Conservation (phyloP, 192 early-diverging fungal genomes). For the Coemansia sp. region DNA sequence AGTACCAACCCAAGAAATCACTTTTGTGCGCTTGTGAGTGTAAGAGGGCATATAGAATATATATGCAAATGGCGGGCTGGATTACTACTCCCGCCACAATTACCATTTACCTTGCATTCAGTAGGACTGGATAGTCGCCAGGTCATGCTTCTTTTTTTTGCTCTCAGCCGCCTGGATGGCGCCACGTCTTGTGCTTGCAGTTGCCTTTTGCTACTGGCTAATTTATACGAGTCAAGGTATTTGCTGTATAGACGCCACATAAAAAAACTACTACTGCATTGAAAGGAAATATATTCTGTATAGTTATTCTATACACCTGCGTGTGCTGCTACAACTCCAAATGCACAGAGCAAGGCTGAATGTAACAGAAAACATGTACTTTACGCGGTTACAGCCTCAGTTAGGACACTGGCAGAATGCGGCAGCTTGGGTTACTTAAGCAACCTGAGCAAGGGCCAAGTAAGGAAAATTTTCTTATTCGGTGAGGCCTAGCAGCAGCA, state of each 20-base stretch:
- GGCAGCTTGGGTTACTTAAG: background rate
- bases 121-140: background rate
- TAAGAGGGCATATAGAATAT: background rate
- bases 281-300: background rate
- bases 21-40: background rate
- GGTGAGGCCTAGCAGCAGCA: background rate
- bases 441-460: background rate
- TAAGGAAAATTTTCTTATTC: background rate
- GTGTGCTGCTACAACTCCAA: background rate
- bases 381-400: background rate
- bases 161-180: constrained; percentile 9
- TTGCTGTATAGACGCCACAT: constrained; percentile 8
- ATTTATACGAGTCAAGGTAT: constrained; percentile 1
- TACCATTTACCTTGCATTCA: constrained; percentile 13
- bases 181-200: constrained; percentile 3
- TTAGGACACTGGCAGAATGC: background rate
- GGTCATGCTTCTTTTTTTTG: background rate
- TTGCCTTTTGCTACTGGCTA: constrained; percentile 10
- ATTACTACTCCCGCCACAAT: constrained; percentile 9
- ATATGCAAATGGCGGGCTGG: background rate
- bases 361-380: background rate
- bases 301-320: background rate
- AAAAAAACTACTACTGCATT: background rate
- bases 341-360: background rate
- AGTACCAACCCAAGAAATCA: background rate